These are phyloP conservation scores for Thozetella sp. DNA, from an alignment of 495 filamentous ascomycete genomes.

Conservation along the genomic window DNA sequence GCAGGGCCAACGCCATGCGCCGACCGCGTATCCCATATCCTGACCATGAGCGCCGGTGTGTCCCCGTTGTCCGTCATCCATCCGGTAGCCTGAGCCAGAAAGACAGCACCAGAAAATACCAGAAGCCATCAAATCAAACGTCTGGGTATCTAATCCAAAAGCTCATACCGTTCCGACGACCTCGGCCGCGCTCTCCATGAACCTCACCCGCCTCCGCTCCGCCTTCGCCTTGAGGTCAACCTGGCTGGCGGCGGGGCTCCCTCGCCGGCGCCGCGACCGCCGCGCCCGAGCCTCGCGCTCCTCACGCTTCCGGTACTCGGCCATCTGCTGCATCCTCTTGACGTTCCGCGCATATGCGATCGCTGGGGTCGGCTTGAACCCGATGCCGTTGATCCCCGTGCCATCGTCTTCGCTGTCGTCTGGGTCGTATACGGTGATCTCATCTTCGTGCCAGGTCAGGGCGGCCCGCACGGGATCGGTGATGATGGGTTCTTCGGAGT, in stretches of 20 bases:
- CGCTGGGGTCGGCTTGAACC: conserved; percentile 85
- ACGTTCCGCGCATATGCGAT: conserved; percentile 76
- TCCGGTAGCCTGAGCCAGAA: background rate
- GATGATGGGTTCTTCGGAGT: conserved; percentile 29
- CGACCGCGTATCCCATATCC: background rate
- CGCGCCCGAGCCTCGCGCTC: conserved; percentile 79
- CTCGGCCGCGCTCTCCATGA: conserved; percentile 26
- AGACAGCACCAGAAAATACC: background rate
- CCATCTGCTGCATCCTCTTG: conserved; percentile 78
- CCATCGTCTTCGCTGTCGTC: conserved; percentile 76
- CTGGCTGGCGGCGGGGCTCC: conserved; percentile 13
- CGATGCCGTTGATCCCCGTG: conserved; percentile 85
- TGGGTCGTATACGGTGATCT: conserved; percentile 82
- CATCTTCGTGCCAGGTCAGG: conserved; percentile 80
- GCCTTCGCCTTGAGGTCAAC: conserved; percentile 17
- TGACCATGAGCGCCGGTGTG: background rate
- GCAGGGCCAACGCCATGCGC: background rate
- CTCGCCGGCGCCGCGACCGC: conserved; percentile 66
- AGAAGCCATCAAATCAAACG: background rate
- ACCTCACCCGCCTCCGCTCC: conserved; percentile 27
- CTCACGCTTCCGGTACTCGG: conserved; percentile 81
- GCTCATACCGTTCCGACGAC: conserved; percentile 7
- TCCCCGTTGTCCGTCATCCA: background rate
- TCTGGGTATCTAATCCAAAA: conserved; percentile 1
- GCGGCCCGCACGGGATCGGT: conserved; percentile 53